A percentile compares a stretch with the other conserved stretches of the same genome.
Evolutionary conservation across 2,329 filamentous ascomycete species (phyloP).

Genomic region (Neofusicoccum cordaticola): DNA sequence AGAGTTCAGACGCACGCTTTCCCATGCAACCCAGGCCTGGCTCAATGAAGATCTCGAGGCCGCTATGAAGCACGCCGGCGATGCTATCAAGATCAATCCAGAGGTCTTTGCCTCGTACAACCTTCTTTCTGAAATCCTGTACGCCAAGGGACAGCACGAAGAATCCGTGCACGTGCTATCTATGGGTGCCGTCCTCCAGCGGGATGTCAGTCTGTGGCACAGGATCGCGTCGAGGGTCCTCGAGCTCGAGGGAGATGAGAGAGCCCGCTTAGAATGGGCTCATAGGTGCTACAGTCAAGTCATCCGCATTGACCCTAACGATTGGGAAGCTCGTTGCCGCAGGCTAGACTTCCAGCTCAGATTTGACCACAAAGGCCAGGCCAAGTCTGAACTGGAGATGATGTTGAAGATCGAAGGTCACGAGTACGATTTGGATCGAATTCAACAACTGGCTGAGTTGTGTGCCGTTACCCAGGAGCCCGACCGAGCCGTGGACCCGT

Average conservation of each 20-base stretch:
- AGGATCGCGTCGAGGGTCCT: slow-evolving; percentile 56
- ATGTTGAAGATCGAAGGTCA: slow-evolving; percentile 52
- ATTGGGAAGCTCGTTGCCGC: slow-evolving; percentile 53
- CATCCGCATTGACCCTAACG: slow-evolving; percentile 51
- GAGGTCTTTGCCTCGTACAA: slow-evolving; percentile 62
- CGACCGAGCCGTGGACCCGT: slow-evolving; percentile 48
- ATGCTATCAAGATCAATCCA: slow-evolving; percentile 50
- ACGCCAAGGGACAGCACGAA: slow-evolving; percentile 54
- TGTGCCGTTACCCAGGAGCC: slow-evolving; percentile 53
- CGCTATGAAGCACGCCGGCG: slow-evolving; percentile 31
- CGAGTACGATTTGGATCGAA: slow-evolving; percentile 49
- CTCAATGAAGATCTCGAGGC: slow-evolving; percentile 59
- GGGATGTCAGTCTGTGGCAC: slow-evolving; percentile 57
- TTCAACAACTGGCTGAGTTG: slow-evolving; percentile 57
- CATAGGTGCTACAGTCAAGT: slow-evolving; percentile 55
- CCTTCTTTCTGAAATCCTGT: slow-evolving; percentile 58
- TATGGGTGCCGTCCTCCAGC: slow-evolving; percentile 57
- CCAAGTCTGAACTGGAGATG: slow-evolving; percentile 52
- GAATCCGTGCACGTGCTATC: slow-evolving; percentile 57
- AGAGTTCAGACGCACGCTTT: slow-evolving; percentile 67
- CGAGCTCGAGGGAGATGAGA: slow-evolving; percentile 47
- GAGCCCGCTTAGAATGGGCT: slow-evolving; percentile 45
- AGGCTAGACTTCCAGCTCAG: slow-evolving; percentile 57
- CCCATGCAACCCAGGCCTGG: slow-evolving; percentile 66
- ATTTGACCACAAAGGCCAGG: slow-evolving; percentile 32